Evolutionary conservation across 257 asterid genomes (phyloP).

Genomic region (Solanum etuberosum): DNA sequence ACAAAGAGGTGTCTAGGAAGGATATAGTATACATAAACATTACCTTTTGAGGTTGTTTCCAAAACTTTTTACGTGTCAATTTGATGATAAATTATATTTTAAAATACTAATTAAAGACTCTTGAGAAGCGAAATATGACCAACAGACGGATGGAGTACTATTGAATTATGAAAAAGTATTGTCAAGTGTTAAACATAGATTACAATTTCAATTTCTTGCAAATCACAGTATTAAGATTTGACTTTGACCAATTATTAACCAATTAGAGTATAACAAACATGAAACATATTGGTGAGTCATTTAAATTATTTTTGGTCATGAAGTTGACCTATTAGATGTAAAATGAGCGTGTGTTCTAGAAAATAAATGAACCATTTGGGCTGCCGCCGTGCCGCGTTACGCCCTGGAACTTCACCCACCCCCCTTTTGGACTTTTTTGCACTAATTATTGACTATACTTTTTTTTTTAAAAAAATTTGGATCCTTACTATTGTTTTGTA

Average conservation of each 20-base stretch:
- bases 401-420: neutral
- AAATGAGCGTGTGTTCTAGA: neutral
- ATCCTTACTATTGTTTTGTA: neutral
- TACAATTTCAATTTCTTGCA: neutral
- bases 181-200: neutral
- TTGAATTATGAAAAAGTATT: neutral
- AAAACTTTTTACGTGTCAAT: neutral
- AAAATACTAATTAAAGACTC: neutral
- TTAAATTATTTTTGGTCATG: neutral
- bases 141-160: neutral
- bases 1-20: accelerated
- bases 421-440: neutral
- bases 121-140: neutral
- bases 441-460: neutral
- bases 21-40: too few relatives aligned
- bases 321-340: neutral
- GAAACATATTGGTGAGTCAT: neutral
- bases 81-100: neutral
- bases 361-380: neutral
- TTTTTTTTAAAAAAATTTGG: too few relatives aligned
- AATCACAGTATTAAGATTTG: neutral
- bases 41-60: too few relatives aligned
- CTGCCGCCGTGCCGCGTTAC: neutral
- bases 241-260: neutral
- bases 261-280: neutral